Conservation (phyloP, 192 early-diverging fungal genomes). For the Diversispora eburnea region DNA sequence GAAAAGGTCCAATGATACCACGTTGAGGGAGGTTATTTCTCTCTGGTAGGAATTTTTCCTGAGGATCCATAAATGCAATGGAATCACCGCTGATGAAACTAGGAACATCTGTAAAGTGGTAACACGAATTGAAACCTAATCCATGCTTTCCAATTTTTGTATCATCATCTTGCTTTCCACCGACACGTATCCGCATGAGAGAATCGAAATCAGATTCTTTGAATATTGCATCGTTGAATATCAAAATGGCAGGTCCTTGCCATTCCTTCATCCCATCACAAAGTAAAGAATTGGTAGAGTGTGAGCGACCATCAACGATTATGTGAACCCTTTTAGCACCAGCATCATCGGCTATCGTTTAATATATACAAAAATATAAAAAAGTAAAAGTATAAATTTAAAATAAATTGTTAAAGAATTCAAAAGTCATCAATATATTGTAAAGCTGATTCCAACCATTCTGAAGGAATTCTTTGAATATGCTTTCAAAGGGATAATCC, state of each 20-base stretch:
- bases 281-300: not conserved
- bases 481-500: no score
- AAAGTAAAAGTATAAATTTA: no score
- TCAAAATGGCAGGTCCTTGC: constrained; percentile 31
- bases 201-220: constrained; percentile 21
- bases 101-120: constrained; percentile 27
- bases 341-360: no score
- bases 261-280: constrained; percentile 13
- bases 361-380: no score
- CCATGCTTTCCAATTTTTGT: constrained; percentile 13
- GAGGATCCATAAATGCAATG: constrained; percentile 28
- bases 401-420: no score
- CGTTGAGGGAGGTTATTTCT: not conserved
- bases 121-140: constrained; percentile 24
- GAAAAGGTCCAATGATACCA: not conserved
- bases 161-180: constrained; percentile 27
- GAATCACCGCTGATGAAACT: constrained; percentile 26
- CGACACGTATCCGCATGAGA: constrained; percentile 18
- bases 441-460: no score
- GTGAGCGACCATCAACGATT: not conserved
- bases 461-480: no score
- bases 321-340: no score
- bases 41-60: constrained; percentile 1
- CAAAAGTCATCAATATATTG: no score
- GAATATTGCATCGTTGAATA: constrained; percentile 31